Evolutionary conservation across 345 rosid genomes (phyloP).

Genomic region (Pistacia integerrima): DNA sequence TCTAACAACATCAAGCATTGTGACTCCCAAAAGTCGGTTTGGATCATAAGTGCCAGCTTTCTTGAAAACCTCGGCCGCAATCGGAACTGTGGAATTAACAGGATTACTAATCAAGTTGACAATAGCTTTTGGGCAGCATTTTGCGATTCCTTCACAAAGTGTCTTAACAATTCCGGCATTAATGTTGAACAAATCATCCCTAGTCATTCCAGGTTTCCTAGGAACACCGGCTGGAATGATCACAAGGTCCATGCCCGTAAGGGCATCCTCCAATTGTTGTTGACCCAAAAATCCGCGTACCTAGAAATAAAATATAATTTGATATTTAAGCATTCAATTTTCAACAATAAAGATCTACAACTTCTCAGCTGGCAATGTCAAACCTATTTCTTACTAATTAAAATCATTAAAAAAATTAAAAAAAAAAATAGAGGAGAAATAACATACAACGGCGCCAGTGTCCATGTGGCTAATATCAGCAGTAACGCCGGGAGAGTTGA

Average conservation of each 20-base stretch:
- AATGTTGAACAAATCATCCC: slow-evolving; percentile 96
- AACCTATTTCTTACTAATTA: neutral
- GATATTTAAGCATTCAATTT: neutral
- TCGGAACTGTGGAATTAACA: slow-evolving; percentile 94
- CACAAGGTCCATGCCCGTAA: slow-evolving; percentile 89
- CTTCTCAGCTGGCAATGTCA: neutral
- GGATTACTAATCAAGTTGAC: slow-evolving; percentile 94
- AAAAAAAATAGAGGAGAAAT: neutral
- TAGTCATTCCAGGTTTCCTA: slow-evolving; percentile 98
- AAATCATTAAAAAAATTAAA: too few relatives aligned
- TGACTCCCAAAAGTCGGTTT: slow-evolving; percentile 83
- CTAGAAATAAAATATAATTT: slow-evolving; percentile 30
- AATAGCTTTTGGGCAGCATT: slow-evolving; percentile 77
- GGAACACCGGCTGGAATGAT: slow-evolving; percentile 97
- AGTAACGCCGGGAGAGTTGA: slow-evolving; percentile 90
- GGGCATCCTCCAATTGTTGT: slow-evolving; percentile 77
- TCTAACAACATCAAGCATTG: slow-evolving; percentile 96
- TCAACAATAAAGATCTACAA: neutral
- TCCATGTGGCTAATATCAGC: slow-evolving; percentile 99
- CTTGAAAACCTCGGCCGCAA: slow-evolving; percentile 93
- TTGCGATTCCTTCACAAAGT: slow-evolving; percentile 83
- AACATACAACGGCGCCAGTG: slow-evolving; percentile 82
- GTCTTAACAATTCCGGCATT: slow-evolving; percentile 95
- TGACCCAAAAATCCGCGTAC: slow-evolving; percentile 97
- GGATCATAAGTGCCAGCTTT: slow-evolving; percentile 90